Conservation (phyloP, 768 basidiomycete genomes). For the Boletus eberwhitei region DNA sequence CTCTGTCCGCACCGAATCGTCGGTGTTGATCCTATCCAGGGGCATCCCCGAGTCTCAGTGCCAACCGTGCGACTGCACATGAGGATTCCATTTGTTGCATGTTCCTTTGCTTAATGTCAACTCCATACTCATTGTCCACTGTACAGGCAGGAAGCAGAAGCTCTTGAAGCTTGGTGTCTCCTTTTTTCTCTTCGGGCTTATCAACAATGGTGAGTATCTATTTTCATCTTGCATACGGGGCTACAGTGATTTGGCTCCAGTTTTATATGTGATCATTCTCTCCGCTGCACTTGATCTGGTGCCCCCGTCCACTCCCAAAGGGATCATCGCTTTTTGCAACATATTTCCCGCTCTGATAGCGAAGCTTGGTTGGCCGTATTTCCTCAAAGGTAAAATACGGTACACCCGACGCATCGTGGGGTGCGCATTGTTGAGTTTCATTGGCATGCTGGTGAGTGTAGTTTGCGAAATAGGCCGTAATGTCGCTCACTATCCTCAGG, state of each 20-base stretch:
- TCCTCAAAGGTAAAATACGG: slow-evolving; percentile 81
- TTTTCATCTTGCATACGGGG: too few relatives aligned
- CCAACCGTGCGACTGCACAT: slow-evolving; percentile 4
- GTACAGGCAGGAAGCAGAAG: slow-evolving; percentile 24
- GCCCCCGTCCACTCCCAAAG: slow-evolving; percentile 87
- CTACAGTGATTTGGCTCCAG: slow-evolving; percentile 35
- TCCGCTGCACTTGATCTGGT: slow-evolving; percentile 95
- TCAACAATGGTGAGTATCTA: slow-evolving; percentile 72
- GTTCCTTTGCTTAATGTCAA: slow-evolving; percentile 1
- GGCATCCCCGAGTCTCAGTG: slow-evolving; percentile 9
- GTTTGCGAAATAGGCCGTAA: not conserved
- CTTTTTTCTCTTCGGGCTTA: slow-evolving; percentile 89
- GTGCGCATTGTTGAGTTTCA: slow-evolving; percentile 71
- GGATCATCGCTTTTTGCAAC: slow-evolving; percentile 93
- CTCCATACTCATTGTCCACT: slow-evolving; percentile 14
- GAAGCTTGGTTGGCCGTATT: slow-evolving; percentile 90
- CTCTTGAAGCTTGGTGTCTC: slow-evolving; percentile 47
- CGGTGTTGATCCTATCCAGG: slow-evolving; percentile 30
- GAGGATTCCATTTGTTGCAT: slow-evolving; percentile 23
- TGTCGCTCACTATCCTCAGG: slow-evolving; percentile 39
- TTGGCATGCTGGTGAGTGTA: slow-evolving; percentile 81
- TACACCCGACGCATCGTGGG: slow-evolving; percentile 72
- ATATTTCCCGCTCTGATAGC: slow-evolving; percentile 84
- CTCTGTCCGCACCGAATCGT: slow-evolving; percentile 2
- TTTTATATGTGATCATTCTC: slow-evolving; percentile 94